Evolutionary conservation across 805 yeast genomes (phyloP), one percentile per base, ranked within the genome.

Genomic region (Komagataella populi): DNA sequence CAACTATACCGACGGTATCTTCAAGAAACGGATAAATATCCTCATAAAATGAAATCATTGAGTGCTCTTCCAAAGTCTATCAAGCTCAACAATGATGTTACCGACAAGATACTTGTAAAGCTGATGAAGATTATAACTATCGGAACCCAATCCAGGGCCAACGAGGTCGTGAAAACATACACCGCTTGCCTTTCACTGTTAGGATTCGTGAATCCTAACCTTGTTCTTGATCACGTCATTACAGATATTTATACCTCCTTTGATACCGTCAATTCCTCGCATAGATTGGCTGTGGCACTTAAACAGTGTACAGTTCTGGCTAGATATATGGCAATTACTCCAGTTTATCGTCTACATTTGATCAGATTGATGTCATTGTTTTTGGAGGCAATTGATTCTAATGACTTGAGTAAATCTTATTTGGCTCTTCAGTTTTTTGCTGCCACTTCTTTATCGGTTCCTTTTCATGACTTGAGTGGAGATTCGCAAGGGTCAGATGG

Each of bases 321-420:
- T 1, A 73, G 95, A 51, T 81, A 76, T 54, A 78, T 93, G 72
- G 81, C 84, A 0, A 61, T 68, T 6, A 71, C 77, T 2, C 83
- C 83, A 1, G 64, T 80, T 1, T 87, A 76, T 60, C 70, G 96
- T 47, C 80, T 87, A 10, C 99, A 93, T 59, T 68, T 88, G 10
- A 79, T 95, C 0, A 77, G 95, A 51, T 69, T 93, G 14, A 62
- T 90, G 45, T 77, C 81, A 23, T 72, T 87, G 63, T 69, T 83
- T 2, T 63, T 89, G 6, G 86, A 89, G 0, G 96, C 93, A 30
- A 80, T 93, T 24, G 98, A 93, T 62, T 78, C 90, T 0, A 93
- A 90, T 62, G 99, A 93, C 64, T 72, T 88, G 49, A 73, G 71
- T 12, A 78, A 90, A 60, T 83, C 96, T 0, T 71, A 81, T 14